Evolutionary conservation across 345 rosid genomes (phyloP).

Genomic region (Eucalyptus pauciflora): DNA sequence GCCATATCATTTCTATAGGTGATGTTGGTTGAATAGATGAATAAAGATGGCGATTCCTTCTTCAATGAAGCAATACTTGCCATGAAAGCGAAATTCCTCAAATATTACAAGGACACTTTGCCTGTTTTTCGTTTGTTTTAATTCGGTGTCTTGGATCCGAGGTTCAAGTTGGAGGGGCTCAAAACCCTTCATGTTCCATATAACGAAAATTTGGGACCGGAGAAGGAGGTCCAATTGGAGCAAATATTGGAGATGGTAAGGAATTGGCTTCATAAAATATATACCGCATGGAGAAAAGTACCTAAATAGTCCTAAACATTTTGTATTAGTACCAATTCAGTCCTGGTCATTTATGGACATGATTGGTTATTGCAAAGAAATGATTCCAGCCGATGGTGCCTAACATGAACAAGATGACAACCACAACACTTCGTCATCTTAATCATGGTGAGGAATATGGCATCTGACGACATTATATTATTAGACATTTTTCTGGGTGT

Average conservation of each 20-base stretch:
- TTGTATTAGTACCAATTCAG: no score
- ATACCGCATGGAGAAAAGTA: neutral
- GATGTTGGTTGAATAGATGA: no score
- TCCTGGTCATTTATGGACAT: no score
- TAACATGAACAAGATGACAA: neutral
- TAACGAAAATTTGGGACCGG: neutral
- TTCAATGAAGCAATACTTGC: neutral
- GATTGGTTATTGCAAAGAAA: no score
- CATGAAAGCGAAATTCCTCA: neutral
- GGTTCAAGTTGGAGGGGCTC: neutral
- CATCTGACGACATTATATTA: no score
- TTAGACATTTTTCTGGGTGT: neutral
- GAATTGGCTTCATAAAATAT: no score
- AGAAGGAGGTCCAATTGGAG: neutral
- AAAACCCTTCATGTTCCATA: neutral
- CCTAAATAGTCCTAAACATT: no score
- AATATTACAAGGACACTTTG: neutral
- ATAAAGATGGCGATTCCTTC: neutral
- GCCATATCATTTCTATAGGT: no score
- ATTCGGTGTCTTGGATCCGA: neutral
- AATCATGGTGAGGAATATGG: accelerated
- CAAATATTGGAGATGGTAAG: neutral
- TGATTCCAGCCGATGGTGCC: neutral
- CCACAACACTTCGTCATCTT: neutral
- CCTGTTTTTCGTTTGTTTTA: no score